Base-by-base conservation (phyloP, 2,329 filamentous ascomycete species). In the Geoglossum cookeanum region DNA sequence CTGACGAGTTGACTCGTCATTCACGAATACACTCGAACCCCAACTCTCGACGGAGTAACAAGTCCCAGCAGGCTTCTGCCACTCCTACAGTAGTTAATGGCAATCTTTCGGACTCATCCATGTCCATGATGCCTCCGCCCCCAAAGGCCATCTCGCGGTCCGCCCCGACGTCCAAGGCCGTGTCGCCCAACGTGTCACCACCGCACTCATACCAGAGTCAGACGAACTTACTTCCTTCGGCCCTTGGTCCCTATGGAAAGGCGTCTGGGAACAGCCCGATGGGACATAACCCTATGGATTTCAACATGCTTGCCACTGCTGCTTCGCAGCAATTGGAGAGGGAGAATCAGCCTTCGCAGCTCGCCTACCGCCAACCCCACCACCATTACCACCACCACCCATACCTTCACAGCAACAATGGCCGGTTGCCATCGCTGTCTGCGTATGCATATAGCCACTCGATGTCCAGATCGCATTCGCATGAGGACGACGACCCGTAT, bases 1-100 rank as follows among this genome's bases (percentile, higher is more conserved):
- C 91, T 11, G 91, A 98, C 68, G 91, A 98, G 73, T 78, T 98
- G 64, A 98, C 92, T 61, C 84, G 91, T 60, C 91, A 98, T 73
- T 96, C 91, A 68, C 81, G 91, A 69, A 98, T 98, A 74, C 91
- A 98, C 79, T 96, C 87, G 80, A 98, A 97, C 73, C 91, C 92
- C 59, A 97, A 97, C 77, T 96, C 90, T 58, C 79, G 92, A 68
- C 78, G 91, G 67, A 90, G 88, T 63, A 94, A 94, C 77, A 95
- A 95, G 76, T 81, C 81, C 60, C 76, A 81, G 67, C 76, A 77
- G 60, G 73, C 78, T n/a, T 75, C 77, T 11, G 74, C 76, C 13
- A 75, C 78, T 8, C 75, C 76, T 3, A 75, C 76, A 1, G 75
- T 77, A 13, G 71, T 74, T 22, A 69, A 69, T 53, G 72, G 70